These are phyloP conservation scores for Colletotrichum tropicale DNA, from an alignment of 2,329 filamentous ascomycete genomes.

Conservation along the genomic window DNA sequence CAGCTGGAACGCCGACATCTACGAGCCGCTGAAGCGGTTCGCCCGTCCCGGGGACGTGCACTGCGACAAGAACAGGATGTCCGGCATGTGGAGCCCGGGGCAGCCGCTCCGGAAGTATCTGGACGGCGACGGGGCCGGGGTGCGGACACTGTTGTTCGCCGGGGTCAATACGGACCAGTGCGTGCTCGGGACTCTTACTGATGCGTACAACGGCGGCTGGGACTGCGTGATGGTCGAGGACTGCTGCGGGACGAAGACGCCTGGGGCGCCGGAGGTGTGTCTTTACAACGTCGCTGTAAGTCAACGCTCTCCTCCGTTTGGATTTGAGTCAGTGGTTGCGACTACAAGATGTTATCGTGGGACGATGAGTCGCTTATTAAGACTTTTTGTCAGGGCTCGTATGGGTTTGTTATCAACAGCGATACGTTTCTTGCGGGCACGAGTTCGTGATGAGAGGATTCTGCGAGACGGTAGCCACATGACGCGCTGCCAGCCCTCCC, in stretches of 20 bases:
- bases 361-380: background rate
- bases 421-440: constrained; percentile 3
- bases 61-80: constrained; percentile 63
- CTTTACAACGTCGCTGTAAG: constrained; percentile 13
- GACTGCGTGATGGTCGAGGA: constrained; percentile 17
- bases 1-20: constrained; percentile 62
- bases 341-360: background rate
- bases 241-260: constrained; percentile 13
- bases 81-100: constrained; percentile 54
- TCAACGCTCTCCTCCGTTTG: background rate
- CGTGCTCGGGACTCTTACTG: constrained; percentile 58
- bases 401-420: constrained; percentile 12
- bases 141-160: constrained; percentile 57
- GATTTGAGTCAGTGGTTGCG: background rate
- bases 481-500: background rate
- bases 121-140: constrained; percentile 25
- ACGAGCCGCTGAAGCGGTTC: constrained; percentile 44
- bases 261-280: constrained; percentile 11
- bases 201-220: constrained; percentile 56
- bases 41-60: constrained; percentile 43
- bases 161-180: constrained; percentile 69
- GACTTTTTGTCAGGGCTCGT: background rate
- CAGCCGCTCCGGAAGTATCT: constrained; percentile 49
- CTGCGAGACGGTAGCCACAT: background rate
- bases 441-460: background rate